A percentile compares a stretch with the other conserved stretches of the same genome.
phyloP scores from a whole-genome alignment of 805 yeast species.

The Yamadazyma tumulicola region DNA sequence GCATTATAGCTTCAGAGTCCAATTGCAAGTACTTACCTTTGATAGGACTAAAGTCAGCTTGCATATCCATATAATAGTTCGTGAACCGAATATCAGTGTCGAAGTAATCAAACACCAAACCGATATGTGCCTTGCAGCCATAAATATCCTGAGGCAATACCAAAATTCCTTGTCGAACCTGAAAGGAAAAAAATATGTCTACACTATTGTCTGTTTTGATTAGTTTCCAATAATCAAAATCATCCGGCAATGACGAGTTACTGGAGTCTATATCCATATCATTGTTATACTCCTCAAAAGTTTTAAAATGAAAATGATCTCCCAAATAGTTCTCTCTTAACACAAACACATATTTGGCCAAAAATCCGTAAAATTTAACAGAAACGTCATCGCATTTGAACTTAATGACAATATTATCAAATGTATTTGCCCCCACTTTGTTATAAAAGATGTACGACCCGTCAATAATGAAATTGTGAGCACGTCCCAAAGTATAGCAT shows the following conservation, averaged over 20 bases:
- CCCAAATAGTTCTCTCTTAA: constrained; percentile 91
- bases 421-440: constrained; percentile 58
- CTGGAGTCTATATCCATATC: constrained; percentile 5
- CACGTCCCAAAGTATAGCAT: constrained; percentile 61
- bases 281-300: constrained; percentile 74
- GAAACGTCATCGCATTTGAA: constrained; percentile 66
- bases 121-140: constrained; percentile 57
- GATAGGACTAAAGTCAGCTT: constrained; percentile 65
- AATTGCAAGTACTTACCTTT: constrained; percentile 30
- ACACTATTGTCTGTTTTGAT: constrained; percentile 64
- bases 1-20: constrained; percentile 15
- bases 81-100: constrained; percentile 83
- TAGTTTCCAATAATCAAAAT: constrained; percentile 31
- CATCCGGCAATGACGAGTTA: constrained; percentile 7
- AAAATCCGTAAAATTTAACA: constrained; percentile 73
- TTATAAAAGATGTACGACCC: constrained; percentile 67
- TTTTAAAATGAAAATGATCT: constrained; percentile 73
- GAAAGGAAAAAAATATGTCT: constrained; percentile 71
- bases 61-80: constrained; percentile 90
- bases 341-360: constrained; percentile 69
- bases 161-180: constrained; percentile 65
- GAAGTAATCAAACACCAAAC: constrained; percentile 59
- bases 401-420: constrained; percentile 65
- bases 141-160: constrained; percentile 73
- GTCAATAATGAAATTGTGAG: constrained; percentile 53